phyloP scores from a whole-genome alignment of 352 stramenopile species.

The Pythium oligandrum region DNA sequence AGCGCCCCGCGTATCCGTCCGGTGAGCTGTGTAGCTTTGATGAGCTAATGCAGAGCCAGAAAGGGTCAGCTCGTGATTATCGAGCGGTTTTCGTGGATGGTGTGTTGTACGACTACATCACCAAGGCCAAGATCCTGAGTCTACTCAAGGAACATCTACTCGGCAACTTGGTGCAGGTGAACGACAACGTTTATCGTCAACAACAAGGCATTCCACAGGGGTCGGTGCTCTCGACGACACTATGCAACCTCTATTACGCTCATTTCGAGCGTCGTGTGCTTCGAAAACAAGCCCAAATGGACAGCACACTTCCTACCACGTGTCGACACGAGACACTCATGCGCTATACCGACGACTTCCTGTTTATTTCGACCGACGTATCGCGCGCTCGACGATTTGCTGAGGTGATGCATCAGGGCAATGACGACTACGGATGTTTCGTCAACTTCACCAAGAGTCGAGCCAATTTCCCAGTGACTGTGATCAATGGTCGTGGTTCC shows the following conservation, averaged over 20 bases:
- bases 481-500: neutral
- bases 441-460: conserved; percentile 62
- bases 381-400: conserved; percentile 43
- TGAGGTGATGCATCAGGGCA: conserved; percentile 55
- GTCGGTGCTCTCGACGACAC: conserved; percentile 73
- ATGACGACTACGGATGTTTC: conserved; percentile 57
- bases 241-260: conserved; percentile 82
- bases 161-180: conserved; percentile 46
- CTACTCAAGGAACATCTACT: conserved; percentile 68
- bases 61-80: too few relatives aligned
- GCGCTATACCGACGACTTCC: conserved; percentile 77
- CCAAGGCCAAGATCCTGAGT: conserved; percentile 34
- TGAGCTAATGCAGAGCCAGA: conserved; percentile 33
- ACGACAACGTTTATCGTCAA: conserved; percentile 49
- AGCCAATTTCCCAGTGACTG: conserved; percentile 43
- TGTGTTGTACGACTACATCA: conserved; percentile 75
- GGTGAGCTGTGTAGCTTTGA: conserved; percentile 54
- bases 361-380: conserved; percentile 57
- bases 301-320: conserved; percentile 7
- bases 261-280: conserved; percentile 68
- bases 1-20: conserved; percentile 45
- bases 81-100: conserved; percentile 55
- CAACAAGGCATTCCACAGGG: conserved; percentile 70
- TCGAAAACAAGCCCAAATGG: conserved; percentile 29
- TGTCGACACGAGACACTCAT: conserved; percentile 63